Conservation (phyloP, 805 yeast genomes). For the Yarrowia osloensis region DNA sequence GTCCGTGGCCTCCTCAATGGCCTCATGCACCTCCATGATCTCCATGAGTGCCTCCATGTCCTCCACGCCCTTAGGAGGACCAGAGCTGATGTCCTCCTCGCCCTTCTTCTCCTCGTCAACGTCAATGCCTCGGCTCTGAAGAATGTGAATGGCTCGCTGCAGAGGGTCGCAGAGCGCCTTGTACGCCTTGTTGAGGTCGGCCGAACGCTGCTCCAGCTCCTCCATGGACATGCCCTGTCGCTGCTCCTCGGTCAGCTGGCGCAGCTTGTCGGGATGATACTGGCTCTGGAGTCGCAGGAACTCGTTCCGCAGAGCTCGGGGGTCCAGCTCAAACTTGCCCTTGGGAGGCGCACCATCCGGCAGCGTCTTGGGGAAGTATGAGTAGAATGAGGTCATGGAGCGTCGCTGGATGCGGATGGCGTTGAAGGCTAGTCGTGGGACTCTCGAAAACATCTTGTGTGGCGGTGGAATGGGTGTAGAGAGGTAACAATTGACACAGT, state of each 20-base stretch:
- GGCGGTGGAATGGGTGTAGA: neutral
- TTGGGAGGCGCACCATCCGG: conserved; percentile 64
- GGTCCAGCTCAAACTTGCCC: conserved; percentile 61
- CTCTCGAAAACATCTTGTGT: conserved; percentile 3
- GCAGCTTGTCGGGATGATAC: conserved; percentile 76
- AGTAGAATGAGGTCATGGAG: conserved; percentile 48
- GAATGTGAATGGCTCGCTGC: conserved; percentile 62
- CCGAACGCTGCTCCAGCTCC: conserved; percentile 46
- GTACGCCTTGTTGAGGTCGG: conserved; percentile 76
- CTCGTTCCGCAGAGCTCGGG: conserved; percentile 64
- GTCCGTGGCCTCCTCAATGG: conserved; percentile 62
- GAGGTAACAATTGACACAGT: conserved; percentile 6
- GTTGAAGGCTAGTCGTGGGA: neutral
- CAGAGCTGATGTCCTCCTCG: conserved; percentile 39
- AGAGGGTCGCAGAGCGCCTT: conserved; percentile 70
- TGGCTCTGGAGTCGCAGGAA: conserved; percentile 70
- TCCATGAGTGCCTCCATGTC: conserved; percentile 61
- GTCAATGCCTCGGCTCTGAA: conserved; percentile 56
- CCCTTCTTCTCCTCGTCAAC: conserved; percentile 44
- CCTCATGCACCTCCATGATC: conserved; percentile 83
- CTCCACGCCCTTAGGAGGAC: conserved; percentile 44
- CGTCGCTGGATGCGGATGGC: conserved; percentile 11
- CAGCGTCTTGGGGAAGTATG: conserved; percentile 74
- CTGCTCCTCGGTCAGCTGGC: conserved; percentile 36
- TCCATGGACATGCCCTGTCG: conserved; percentile 34